Evolutionary conservation across 345 rosid species (phyloP), one percentile per base, ranked within the genome.

Genomic region (Rhodamnia argentea): DNA sequence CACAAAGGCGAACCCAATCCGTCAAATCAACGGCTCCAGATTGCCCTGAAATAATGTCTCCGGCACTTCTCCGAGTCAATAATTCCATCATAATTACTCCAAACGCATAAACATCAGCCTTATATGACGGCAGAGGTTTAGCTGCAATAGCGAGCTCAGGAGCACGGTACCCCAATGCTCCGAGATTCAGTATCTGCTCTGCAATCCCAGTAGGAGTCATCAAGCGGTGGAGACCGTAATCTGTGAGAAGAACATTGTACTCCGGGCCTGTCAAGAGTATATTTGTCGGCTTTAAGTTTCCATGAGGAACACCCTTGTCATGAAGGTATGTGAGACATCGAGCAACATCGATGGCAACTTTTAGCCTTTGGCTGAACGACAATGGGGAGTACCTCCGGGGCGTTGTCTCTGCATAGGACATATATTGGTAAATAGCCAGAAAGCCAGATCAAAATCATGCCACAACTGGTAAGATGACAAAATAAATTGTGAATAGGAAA

Each of bases 1-100:
- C 93, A 53, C 97, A 97, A 32, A 96, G 86, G 85, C 92, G 88
- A 58, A 97, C 96, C 99, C 99, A 97, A 85, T 96, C 98, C 0
- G 96, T 93, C 40, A 97, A 94, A 86, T 97, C 98, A 12, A 97
- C 98, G 0, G 98, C 99, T 82, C 99, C 98, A 4, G 98, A 93
- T 82, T 95, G 98, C 59, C 99, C 99, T 5, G 98, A 97, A 85
- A 97, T 96, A 87, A 97, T 97, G 89, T 97, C 99, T 27, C 99
- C 97, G 0, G 99, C 99, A 26, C 99, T 95, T 86, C 96, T 91
- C 90, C 97, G 90, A 8, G 98, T 97, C 85, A 97, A 88, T 86
- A 97, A 88, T 90, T 96, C 99, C 99, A 97, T 93, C 81, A 97
- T 85, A 81, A 97, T 95, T 84, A 97, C 99, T 29, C 99, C 99